These are phyloP conservation scores for Yarrowia sp. DNA, from an alignment of 805 yeast species.

Conservation along the genomic window DNA sequence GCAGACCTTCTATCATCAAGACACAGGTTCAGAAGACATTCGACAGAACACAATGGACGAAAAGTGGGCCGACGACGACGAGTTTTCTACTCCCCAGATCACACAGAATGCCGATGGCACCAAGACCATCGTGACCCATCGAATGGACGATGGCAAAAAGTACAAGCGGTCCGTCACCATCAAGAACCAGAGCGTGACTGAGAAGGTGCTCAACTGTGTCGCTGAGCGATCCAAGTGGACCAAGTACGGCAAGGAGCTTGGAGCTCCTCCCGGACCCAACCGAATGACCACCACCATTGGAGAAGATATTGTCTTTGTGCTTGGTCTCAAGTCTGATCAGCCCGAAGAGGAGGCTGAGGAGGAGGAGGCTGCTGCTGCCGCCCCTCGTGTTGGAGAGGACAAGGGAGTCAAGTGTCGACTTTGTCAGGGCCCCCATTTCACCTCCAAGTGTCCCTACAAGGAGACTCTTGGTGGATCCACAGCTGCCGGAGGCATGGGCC, in stretches of 20 bases:
- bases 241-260: conserved; percentile 79
- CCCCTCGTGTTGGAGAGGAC: conserved; percentile 44
- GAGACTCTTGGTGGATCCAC: conserved; percentile 62
- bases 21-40: background rate
- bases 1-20: conserved; percentile 11
- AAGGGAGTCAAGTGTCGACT: conserved; percentile 68
- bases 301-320: conserved; percentile 71
- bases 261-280: conserved; percentile 79
- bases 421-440: conserved; percentile 93
- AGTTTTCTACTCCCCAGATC: conserved; percentile 65
- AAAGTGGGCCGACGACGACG: conserved; percentile 33
- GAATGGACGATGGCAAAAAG: conserved; percentile 63
- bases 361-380: conserved; percentile 47
- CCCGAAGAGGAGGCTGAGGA: conserved; percentile 59
- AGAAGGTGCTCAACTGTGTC: conserved; percentile 75
- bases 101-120: conserved; percentile 83
- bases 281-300: conserved; percentile 83
- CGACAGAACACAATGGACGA: conserved; percentile 63
- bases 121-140: conserved; percentile 76
- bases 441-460: conserved; percentile 93
- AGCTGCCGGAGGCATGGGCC: conserved; percentile 44
- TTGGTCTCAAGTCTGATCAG: conserved; percentile 46
- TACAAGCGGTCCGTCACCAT: conserved; percentile 84
- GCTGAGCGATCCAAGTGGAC: conserved; percentile 87
- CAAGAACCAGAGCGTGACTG: conserved; percentile 70